phyloP scores from a whole-genome alignment of 495 filamentous ascomycete species.

The Ramalina intermedia region DNA sequence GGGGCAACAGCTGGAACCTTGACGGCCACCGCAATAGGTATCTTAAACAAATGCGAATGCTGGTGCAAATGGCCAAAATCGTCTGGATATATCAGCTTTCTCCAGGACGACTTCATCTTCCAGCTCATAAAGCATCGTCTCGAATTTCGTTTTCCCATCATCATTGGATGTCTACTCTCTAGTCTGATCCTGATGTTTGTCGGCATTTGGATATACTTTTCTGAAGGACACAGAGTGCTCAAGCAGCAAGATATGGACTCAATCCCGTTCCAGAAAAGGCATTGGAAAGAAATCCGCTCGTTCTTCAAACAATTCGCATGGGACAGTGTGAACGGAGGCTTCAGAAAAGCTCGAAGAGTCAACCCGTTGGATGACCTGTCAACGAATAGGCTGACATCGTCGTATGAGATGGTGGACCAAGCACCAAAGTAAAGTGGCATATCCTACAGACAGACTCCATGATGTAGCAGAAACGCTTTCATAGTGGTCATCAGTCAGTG shows the following conservation, averaged over 20 bases:
- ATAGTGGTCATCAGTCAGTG: too few relatives aligned
- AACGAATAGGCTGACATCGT: too few relatives aligned
- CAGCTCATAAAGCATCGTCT: background rate
- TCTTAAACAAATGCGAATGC: background rate
- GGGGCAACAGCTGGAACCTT: background rate
- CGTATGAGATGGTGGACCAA: too few relatives aligned
- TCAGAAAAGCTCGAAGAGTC: too few relatives aligned
- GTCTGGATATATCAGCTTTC: background rate
- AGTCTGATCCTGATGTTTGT: background rate
- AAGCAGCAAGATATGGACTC: background rate
- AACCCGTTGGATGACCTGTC: too few relatives aligned
- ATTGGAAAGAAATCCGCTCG: too few relatives aligned
- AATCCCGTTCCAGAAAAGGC: too few relatives aligned
- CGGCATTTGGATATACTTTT: background rate
- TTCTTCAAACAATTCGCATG: too few relatives aligned
- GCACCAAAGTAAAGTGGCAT: too few relatives aligned
- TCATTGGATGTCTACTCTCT: background rate
- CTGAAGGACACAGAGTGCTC: background rate
- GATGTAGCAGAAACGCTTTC: too few relatives aligned
- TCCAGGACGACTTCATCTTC: background rate
- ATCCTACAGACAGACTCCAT: too few relatives aligned
- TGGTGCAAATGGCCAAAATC: background rate
- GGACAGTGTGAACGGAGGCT: too few relatives aligned
- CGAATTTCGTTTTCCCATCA: background rate
- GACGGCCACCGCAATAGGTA: background rate